A percentile compares a stretch with the other conserved stretches of the same genome.
phyloP scores from a whole-genome alignment of 2,329 filamentous ascomycete species.

The Aspergillus sp. region DNA sequence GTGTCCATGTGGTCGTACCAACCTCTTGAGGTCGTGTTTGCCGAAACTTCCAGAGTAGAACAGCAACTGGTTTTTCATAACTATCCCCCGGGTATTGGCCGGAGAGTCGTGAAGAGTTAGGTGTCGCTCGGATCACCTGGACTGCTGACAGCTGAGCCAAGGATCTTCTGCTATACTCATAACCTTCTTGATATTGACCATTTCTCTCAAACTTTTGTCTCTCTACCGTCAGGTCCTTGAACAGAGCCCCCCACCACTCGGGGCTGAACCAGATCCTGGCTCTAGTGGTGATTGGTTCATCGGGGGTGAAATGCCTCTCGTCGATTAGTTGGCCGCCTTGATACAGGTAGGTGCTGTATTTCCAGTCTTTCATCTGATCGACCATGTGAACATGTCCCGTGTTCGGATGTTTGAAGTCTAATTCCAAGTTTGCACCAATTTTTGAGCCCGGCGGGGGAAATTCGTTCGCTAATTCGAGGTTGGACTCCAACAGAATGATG shows the following conservation, averaged over 20 bases:
- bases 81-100: constrained; percentile 20
- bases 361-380: constrained; percentile 38
- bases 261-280: constrained; percentile 41
- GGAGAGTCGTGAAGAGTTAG: constrained; percentile 21
- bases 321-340: constrained; percentile 27
- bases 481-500: constrained; percentile 40
- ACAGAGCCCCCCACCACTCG: constrained; percentile 41
- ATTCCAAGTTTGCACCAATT: constrained; percentile 38
- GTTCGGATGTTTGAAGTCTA: constrained; percentile 35
- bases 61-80: constrained; percentile 35
- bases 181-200: constrained; percentile 28
- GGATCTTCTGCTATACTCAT: constrained; percentile 30
- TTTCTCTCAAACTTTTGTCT: constrained; percentile 34
- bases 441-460: constrained; percentile 38
- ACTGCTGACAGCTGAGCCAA: constrained; percentile 41
- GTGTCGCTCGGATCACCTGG: constrained; percentile 40
- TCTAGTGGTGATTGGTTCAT: constrained; percentile 31
- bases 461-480: constrained; percentile 39
- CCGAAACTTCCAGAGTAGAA: constrained; percentile 45
- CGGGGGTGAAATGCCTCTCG: constrained; percentile 29
- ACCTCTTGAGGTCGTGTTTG: constrained; percentile 35
- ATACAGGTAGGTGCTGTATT: constrained; percentile 39
- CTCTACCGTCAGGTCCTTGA: constrained; percentile 38
- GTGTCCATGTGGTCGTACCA: constrained; percentile 42
- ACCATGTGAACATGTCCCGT: constrained; percentile 27